Evolutionary conservation across 192 early-diverging fungal genomes (phyloP).

Genomic region (Linnemannia hyalina): DNA sequence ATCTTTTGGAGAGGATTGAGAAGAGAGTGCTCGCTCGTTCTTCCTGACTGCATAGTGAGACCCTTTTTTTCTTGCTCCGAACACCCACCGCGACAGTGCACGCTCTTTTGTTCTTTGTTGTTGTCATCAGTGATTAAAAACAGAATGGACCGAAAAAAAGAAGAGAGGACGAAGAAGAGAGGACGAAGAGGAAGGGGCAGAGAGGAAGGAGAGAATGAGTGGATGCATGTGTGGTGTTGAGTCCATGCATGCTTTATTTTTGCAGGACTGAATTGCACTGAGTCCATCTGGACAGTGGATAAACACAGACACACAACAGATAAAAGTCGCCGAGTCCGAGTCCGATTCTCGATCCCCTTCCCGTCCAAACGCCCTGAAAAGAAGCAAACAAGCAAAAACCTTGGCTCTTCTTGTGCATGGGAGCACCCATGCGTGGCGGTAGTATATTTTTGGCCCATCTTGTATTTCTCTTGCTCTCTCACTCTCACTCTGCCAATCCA

Average conservation of each 20-base stretch:
- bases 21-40: background rate
- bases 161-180: background rate
- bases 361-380: background rate
- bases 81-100: background rate
- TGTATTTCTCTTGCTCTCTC: background rate
- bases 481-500: background rate
- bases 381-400: background rate
- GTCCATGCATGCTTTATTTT: background rate
- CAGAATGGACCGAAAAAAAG: background rate
- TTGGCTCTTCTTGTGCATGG: background rate
- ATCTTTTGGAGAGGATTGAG: background rate
- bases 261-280: too few relatives aligned
- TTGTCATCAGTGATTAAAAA: background rate
- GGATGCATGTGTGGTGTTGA: background rate
- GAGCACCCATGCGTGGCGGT: background rate
- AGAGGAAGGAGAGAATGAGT: background rate
- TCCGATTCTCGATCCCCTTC: too few relatives aligned
- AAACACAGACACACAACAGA: too few relatives aligned
- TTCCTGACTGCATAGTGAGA: slow-evolving; percentile 1
- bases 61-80: slow-evolving; percentile 4
- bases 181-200: background rate
- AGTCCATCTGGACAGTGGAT: too few relatives aligned
- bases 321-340: too few relatives aligned
- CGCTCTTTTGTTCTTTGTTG: background rate
- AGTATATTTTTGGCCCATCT: background rate